Base-by-base conservation (phyloP, 2,329 filamentous ascomycete species). In the Cercospora sp. region DNA sequence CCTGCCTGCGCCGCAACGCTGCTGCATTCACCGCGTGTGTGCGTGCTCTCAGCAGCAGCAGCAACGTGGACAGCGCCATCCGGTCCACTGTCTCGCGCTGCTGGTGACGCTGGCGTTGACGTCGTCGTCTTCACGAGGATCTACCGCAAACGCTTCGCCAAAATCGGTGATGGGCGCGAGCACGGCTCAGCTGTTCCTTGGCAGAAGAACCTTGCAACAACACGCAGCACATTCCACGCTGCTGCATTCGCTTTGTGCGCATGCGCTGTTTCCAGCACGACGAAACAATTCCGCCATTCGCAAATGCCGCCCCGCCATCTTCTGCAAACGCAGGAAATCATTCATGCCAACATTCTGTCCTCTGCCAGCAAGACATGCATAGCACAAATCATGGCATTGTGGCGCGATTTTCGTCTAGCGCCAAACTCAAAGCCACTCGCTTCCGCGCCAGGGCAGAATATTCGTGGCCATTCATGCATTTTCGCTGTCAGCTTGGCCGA, bases 141-240 rank as follows among this genome's bases (percentile, higher is more conserved):
- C 28, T 37, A 10, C 32, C 28, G 28, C 55, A 21, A 12, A 24
- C 30, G n/a, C 28, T 21, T 37, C 55, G n/a, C 55, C 30, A 18
- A 18, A n/a, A 58, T 13, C 55, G 55, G 30, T 34, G 28, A 34
- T 58, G 21, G 21, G 30, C 55, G 55, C 26, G 30, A 32, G 55
- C 55, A 58, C 55, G 55, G 55, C 55, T 30, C 55, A 59, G 55
- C 55, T 34, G 55, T 59, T 59, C 55, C 28, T 59, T 59, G 55
- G 55, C 30, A 18, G 49, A 55, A n/a, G 49, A 55, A 55, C 49
- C 49, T 58, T 58, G 55, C 55, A 16, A 58, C n/a, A 30, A 30
- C 26, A 7, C 26, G 55, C 28, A 16, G 16, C 55, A n/a, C 55
- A 53, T 53, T 53, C 49, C 49, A 24, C 55, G 37, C 55, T 30